Evolutionary conservation across 306 rosid genomes (phyloP).

Genomic region (Ceratonia siliqua): DNA sequence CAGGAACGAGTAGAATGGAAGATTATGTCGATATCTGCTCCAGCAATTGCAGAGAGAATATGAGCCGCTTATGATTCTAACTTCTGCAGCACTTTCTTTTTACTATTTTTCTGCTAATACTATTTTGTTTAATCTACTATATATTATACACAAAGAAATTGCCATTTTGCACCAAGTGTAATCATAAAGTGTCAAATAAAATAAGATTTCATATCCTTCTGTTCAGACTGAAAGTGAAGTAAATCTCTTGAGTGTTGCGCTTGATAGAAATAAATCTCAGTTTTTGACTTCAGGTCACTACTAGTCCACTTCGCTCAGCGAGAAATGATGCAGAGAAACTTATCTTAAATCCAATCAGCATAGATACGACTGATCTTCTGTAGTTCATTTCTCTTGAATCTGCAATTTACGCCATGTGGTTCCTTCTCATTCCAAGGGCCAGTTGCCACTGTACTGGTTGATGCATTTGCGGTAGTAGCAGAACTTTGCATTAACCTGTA

Average conservation of each 20-base stretch:
- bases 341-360: slow-evolving; percentile 59
- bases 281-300: background rate
- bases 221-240: background rate
- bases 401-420: slow-evolving; percentile 17
- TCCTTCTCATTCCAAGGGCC: slow-evolving; percentile 14
- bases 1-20: background rate
- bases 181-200: background rate
- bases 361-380: slow-evolving; percentile 47
- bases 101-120: background rate
- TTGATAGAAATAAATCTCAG: background rate
- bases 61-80: background rate
- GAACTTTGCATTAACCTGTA: slow-evolving; percentile 14
- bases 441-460: background rate
- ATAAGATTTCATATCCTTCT: no score
- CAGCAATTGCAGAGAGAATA: background rate
- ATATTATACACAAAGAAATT: no score
- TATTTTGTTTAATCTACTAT: background rate
- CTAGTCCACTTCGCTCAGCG: slow-evolving; percentile 23
- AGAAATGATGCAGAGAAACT: slow-evolving; percentile 4
- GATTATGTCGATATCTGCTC: background rate
- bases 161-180: background rate
- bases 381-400: slow-evolving; percentile 28
- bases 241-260: slow-evolving; percentile 2
- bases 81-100: background rate
- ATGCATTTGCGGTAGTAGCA: background rate